Base-by-base conservation (phyloP, 768 basidiomycete genomes). In the Coprinellus aureogranulatus region DNA sequence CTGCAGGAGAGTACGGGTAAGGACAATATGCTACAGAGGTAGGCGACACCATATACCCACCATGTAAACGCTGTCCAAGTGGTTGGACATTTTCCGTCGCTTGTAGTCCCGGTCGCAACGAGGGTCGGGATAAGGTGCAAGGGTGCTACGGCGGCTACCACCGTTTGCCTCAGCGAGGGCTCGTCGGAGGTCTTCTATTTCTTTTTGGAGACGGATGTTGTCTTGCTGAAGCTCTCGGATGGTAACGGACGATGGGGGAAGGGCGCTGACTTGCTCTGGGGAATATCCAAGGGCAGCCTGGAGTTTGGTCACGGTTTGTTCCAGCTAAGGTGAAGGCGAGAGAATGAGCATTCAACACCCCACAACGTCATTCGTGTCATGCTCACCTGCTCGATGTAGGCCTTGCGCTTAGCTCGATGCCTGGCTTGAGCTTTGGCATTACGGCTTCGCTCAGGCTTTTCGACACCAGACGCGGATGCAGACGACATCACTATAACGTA, bases 371-470 rank as follows among this genome's bases (percentile, higher is more conserved):
- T 11, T 22, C 10, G 11, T 37, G 50, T 28, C 27, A 14, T 8
- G 30, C 48, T 28, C 53, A 90, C 91, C 81, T 92, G 89, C 64
- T 93, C 90, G 67, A 94, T 92, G 77, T 94, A 94, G 11, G 92
- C 92, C 77, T 94, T 94, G 74, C 92, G 82, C 72, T 94, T 94
- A 70, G 91, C 92, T 59, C 92, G 85, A 78, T 94, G 92, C 65
- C 92, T 79, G 34, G 92, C 92, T 76, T 94, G 92, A 10, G 92
- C 92, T 73, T 87, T 88, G 54, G 88, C 89, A 76, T 91, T 91
- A 78, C 89, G 87, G 81, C 87, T 89, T 64, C 88, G 86, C 74
- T 89, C 88, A 78, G 88, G 88, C 70, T 83, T 83, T 73, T 88
- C 86, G 66, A 77, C 58, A 50, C 54, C 53, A 68, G 76, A 75